Evolutionary conservation across 805 yeast species (phyloP).

Genomic region (Metschnikowia baotianmanensis): DNA sequence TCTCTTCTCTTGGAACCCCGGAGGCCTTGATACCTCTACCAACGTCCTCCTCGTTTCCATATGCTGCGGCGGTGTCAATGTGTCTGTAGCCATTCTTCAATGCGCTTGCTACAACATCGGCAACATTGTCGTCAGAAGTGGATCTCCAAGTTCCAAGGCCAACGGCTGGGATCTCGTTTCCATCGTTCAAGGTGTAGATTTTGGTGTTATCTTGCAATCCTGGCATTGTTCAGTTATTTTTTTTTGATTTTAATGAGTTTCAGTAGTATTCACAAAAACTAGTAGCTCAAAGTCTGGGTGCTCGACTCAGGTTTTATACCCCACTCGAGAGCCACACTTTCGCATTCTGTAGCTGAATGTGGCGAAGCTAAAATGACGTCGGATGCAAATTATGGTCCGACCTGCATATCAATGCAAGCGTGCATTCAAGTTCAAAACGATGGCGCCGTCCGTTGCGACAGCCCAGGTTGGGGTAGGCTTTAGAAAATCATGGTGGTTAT

Average conservation of each 20-base stretch:
- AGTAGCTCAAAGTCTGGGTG: not conserved
- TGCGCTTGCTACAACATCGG: constrained; percentile 58
- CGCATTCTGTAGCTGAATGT: not conserved
- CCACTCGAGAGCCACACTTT: not conserved
- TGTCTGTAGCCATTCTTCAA: constrained; percentile 50
- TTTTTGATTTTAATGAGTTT: too few relatives aligned
- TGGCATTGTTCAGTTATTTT: not conserved
- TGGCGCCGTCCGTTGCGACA: too few relatives aligned
- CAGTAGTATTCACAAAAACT: too few relatives aligned
- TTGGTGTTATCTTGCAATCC: not conserved
- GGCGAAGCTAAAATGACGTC: not conserved
- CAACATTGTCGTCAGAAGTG: constrained; percentile 44
- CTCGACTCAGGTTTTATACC: not conserved
- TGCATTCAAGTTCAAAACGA: too few relatives aligned
- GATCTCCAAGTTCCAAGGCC: constrained; percentile 78
- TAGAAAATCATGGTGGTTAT: too few relatives aligned
- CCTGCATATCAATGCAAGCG: not conserved
- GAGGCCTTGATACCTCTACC: constrained; percentile 54
- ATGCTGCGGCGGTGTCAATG: constrained; percentile 53
- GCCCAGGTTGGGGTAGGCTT: too few relatives aligned
- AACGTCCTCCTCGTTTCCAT: constrained; percentile 61
- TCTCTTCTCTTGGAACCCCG: constrained; percentile 60
- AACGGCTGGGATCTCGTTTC: constrained; percentile 58
- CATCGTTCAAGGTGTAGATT: constrained; percentile 44
- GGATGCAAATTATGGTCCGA: not conserved